A percentile compares a stretch with the other conserved stretches of the same genome.
Evolutionary conservation across 768 basidiomycete species (phyloP).

Genomic region (Rhodotorula kratochvilovae): DNA sequence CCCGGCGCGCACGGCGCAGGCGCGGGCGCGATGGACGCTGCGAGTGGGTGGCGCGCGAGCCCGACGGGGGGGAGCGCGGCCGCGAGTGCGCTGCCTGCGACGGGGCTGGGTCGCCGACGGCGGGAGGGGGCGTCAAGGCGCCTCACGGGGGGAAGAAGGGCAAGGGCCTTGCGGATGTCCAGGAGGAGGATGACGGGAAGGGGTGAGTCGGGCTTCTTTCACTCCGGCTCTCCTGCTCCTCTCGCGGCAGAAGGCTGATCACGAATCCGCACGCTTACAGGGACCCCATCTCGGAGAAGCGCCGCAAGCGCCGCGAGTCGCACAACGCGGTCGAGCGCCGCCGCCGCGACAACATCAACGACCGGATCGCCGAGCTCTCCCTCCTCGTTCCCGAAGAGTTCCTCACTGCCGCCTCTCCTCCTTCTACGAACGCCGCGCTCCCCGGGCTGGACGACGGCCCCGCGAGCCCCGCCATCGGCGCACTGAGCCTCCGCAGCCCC

Average conservation of each 20-base stretch:
- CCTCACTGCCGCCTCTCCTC: slow-evolving; percentile 46
- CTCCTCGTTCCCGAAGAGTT: slow-evolving; percentile 82
- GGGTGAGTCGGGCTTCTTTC: slow-evolving; percentile 16
- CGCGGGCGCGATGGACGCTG: background rate
- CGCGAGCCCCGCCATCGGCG: slow-evolving; percentile 12
- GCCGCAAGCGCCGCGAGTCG: slow-evolving; percentile 71
- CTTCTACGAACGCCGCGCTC: background rate
- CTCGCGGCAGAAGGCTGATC: background rate
- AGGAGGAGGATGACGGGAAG: slow-evolving; percentile 31
- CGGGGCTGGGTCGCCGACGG: background rate
- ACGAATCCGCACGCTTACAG: too few species aligned
- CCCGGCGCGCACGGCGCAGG: background rate
- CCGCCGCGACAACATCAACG: slow-evolving; percentile 87
- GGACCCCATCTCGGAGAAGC: slow-evolving; percentile 58
- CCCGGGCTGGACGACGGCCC: background rate
- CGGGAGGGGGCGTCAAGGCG: slow-evolving; percentile 13
- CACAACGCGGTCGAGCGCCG: slow-evolving; percentile 90
- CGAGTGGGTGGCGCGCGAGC: slow-evolving; percentile 42
- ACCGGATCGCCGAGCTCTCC: slow-evolving; percentile 85
- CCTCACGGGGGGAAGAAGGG: background rate
- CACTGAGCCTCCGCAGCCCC: slow-evolving; percentile 34
- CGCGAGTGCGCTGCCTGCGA: background rate
- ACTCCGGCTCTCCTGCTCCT: slow-evolving; percentile 27
- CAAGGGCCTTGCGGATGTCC: slow-evolving; percentile 27
- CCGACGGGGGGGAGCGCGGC: background rate